A percentile compares a stretch with the other conserved stretches of the same genome.
These are phyloP conservation scores for Alternaria postmessia DNA, from an alignment of 2,329 filamentous ascomycete species.

Conservation along the genomic window DNA sequence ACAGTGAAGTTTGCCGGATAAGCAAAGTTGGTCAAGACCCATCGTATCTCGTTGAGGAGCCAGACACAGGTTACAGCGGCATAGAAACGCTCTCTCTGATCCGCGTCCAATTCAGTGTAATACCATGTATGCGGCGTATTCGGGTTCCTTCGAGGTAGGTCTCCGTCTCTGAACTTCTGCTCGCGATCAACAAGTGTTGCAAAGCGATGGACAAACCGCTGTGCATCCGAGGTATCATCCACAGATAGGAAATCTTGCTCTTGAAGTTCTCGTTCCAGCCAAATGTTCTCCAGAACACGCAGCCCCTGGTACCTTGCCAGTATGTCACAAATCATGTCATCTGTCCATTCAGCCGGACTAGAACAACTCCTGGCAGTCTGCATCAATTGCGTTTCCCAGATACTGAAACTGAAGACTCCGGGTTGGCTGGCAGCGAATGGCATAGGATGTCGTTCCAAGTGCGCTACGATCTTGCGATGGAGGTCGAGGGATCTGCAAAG, in stretches of 20 bases:
- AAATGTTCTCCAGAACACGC: conserved; percentile 29
- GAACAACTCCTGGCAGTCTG: background rate
- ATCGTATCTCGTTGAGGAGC: conserved; percentile 37
- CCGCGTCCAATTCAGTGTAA: conserved; percentile 23
- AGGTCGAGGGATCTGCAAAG: conserved; percentile 29
- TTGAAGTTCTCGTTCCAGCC: conserved; percentile 28
- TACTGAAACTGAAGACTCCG: background rate
- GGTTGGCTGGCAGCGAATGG: conserved; percentile 13
- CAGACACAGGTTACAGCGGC: conserved; percentile 30
- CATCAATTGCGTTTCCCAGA: conserved; percentile 11
- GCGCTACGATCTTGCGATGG: conserved; percentile 27
- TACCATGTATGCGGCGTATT: conserved; percentile 7
- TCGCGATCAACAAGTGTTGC: conserved; percentile 11
- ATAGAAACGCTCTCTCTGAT: conserved; percentile 35
- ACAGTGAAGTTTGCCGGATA: conserved; percentile 11
- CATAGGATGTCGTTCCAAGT: conserved; percentile 13
- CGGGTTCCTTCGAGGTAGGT: background rate
- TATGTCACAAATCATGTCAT: conserved; percentile 28
- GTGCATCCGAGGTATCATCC: conserved; percentile 10
- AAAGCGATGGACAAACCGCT: conserved; percentile 8
- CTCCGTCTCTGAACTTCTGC: conserved; percentile 11
- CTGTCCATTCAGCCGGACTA: conserved; percentile 17
- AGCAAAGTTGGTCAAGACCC: conserved; percentile 28
- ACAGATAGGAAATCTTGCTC: conserved; percentile 23
- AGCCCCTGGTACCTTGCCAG: conserved; percentile 37